Evolutionary conservation across 306 rosid genomes (phyloP).

Genomic region (Sechiopsis laciniata): DNA sequence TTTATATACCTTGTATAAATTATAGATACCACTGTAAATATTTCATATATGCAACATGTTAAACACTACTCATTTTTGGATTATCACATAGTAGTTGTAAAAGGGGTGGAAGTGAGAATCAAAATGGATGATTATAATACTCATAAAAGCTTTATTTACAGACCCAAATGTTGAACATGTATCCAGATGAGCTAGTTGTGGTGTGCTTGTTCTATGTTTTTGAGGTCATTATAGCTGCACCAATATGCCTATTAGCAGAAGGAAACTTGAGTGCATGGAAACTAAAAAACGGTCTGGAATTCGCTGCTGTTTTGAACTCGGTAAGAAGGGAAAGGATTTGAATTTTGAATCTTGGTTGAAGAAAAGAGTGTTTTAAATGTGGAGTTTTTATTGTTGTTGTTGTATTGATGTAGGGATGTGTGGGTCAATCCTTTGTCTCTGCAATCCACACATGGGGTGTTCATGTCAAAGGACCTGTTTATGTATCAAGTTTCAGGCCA

Average conservation of each 20-base stretch:
- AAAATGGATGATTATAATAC: neutral
- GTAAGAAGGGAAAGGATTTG: slow-evolving; percentile 14
- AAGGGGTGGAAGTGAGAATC: neutral
- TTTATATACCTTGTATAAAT: neutral
- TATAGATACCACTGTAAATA: neutral
- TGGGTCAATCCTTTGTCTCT: slow-evolving; percentile 18
- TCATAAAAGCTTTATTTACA: neutral
- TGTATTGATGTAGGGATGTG: slow-evolving; percentile 20
- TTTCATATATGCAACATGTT: neutral
- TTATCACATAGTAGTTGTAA: neutral
- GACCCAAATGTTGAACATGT: slow-evolving; percentile 26
- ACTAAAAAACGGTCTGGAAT: slow-evolving; percentile 16
- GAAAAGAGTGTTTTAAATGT: neutral
- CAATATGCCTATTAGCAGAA: slow-evolving; percentile 26
- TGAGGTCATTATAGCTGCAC: slow-evolving; percentile 20
- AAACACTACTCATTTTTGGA: neutral
- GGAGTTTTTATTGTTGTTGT: neutral
- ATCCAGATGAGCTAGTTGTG: slow-evolving; percentile 30
- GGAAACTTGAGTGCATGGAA: slow-evolving; percentile 27
- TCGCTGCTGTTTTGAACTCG: slow-evolving; percentile 25
- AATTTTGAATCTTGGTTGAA: neutral
- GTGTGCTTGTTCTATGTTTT: slow-evolving; percentile 24
- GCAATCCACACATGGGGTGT: slow-evolving; percentile 30
- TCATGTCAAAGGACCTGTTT: slow-evolving; percentile 27
- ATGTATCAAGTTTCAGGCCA: slow-evolving; percentile 31